These are phyloP conservation scores for Tuber aestivum DNA, from an alignment of 495 filamentous ascomycete genomes.

Conservation along the genomic window DNA sequence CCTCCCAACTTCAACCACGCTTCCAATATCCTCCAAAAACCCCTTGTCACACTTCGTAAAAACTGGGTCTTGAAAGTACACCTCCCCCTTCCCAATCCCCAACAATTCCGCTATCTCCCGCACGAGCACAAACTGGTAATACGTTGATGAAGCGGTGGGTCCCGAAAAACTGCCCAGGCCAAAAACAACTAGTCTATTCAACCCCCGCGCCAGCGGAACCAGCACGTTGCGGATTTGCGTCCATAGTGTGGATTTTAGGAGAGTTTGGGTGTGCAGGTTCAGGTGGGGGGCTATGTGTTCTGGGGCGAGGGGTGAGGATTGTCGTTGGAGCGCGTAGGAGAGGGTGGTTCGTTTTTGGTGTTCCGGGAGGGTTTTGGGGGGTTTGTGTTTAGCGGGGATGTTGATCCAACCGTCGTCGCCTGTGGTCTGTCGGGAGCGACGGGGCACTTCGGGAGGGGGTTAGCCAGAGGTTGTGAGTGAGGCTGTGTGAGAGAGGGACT, in stretches of 20 bases:
- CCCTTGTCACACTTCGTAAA: constrained; percentile 19
- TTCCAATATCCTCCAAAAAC: constrained; percentile 16
- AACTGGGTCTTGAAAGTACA: constrained; percentile 31
- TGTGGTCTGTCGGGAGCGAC: constrained; percentile 14
- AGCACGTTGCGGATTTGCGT: constrained; percentile 6
- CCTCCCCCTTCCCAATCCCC: neutral
- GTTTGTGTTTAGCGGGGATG: constrained; percentile 20
- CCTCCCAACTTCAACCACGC: constrained; percentile 4
- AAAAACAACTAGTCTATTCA: constrained; percentile 13
- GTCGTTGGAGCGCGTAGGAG: neutral
- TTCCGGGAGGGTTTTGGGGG: constrained; percentile 6
- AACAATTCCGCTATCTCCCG: constrained; percentile 11
- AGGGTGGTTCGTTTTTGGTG: neutral
- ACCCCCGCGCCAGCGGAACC: neutral
- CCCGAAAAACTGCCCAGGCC: constrained; percentile 26
- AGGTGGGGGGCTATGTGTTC: constrained; percentile 1
- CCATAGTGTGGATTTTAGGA: neutral
- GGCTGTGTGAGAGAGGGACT: neutral
- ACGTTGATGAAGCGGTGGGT: constrained; percentile 15
- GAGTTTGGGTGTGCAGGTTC: no score
- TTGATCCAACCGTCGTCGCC: constrained; percentile 26
- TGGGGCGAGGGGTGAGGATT: constrained; percentile 5
- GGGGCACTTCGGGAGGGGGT: constrained; percentile 21
- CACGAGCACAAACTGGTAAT: constrained; percentile 23
- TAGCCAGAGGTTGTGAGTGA: neutral